Percentiles rank a stretch among this genome's conserved stretches.
Conservation (phyloP, 805 yeast genomes). For the Lachancea cidri region DNA sequence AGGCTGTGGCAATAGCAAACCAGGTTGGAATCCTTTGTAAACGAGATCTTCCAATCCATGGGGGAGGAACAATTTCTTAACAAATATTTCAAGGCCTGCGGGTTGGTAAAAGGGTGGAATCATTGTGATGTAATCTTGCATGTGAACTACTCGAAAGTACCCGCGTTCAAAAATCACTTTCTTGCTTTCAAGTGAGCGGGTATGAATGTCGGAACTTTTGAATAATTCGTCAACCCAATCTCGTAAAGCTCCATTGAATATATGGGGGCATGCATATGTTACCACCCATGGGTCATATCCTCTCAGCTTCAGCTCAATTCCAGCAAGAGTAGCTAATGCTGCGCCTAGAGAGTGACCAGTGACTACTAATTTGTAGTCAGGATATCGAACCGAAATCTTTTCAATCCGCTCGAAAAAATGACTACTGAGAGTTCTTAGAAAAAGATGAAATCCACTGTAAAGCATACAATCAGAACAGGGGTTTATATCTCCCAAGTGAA, state of each 20-base stretch:
- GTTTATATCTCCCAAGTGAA: slow-evolving; percentile 18
- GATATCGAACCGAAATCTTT: slow-evolving; percentile 33
- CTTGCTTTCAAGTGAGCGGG: slow-evolving; percentile 18
- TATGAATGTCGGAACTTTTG: slow-evolving; percentile 33
- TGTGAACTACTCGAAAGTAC: slow-evolving; percentile 51
- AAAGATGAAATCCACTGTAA: slow-evolving; percentile 59
- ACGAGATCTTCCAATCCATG: slow-evolving; percentile 25
- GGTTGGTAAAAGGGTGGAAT: slow-evolving; percentile 52
- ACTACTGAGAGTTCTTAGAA: slow-evolving; percentile 39
- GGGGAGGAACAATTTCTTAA: slow-evolving; percentile 35
- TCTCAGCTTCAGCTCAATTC: slow-evolving; percentile 51
- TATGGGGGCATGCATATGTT: slow-evolving; percentile 59
- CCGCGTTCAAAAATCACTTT: slow-evolving; percentile 33
- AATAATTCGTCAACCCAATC: slow-evolving; percentile 49
- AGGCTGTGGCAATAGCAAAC: slow-evolving; percentile 1
- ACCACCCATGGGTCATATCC: slow-evolving; percentile 53
- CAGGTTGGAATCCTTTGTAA: slow-evolving; percentile 19
- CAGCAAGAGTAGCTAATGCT: slow-evolving; percentile 59
- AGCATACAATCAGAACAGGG: slow-evolving; percentile 50
- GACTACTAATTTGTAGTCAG: slow-evolving; percentile 47
- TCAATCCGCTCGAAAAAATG: slow-evolving; percentile 36
- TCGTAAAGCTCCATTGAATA: slow-evolving; percentile 51
- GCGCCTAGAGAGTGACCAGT: slow-evolving; percentile 79
- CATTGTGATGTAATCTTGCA: slow-evolving; percentile 53
- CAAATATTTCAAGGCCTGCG: slow-evolving; percentile 48